Base-by-base conservation (phyloP, 2,329 filamentous ascomycete species). In the Diaporthe citri region DNA sequence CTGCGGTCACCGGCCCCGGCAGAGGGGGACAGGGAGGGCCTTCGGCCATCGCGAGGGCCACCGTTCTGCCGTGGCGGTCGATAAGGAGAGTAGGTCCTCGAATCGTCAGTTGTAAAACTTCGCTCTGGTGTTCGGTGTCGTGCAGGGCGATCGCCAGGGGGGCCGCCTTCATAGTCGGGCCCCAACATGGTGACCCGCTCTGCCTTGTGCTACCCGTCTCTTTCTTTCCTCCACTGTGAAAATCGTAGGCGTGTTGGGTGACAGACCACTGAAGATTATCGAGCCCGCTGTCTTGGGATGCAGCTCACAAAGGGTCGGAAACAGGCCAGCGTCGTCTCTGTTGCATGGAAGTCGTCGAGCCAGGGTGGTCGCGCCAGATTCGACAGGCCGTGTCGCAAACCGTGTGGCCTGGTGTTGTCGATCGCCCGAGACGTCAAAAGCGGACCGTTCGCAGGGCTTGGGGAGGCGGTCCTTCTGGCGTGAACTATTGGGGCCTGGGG, bases 121-220 rank as follows among this genome's bases (percentile, higher is more conserved):
- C 79, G 64, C 48, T 76, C 75, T 36, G 75, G 75, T 64, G 75
- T 76, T 57, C 77, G 75, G 43, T 82, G 81, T 64, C 75, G 72
- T 59, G 81, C 83, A 76, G 79, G 78, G 78, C 82, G 82, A 77
- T 86, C 85, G 80, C 79, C 80, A 76, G 83, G 82, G 78, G 82
- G 80, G 78, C 82, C 82, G 79, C 84, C 83, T 78, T 86, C 85
- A 81, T 88, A 86, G 77, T 87, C 86, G 78, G 87, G 86, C 78
- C 86, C 86, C 85, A 88, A 72, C 81, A 81, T 81, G 76, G 78
- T 76, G 77, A 75, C 76, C 74, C 76, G 75, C 71, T 77, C 51
- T 43, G 56, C 52, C 52, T 71, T 52, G 28, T 72, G 56, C 75
- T 71, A 73, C 72, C 73, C 75, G 75, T 70, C 62, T 72, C 73